Conservation (phyloP, 2,329 filamentous ascomycete genomes). For the Clarireedia homoeocarpa region DNA sequence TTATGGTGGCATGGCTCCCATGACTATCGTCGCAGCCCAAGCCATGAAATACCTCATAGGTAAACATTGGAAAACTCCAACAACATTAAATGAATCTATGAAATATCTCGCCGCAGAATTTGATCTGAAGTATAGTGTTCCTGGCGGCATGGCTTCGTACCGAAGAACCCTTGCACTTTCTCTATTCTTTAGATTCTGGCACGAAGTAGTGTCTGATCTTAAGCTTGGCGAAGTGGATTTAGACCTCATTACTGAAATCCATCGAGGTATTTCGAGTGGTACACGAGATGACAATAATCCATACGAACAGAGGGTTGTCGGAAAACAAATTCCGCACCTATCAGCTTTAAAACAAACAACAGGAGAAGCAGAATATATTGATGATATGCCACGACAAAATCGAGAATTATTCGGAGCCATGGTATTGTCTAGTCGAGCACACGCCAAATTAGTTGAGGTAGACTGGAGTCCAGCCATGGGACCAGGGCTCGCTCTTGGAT, state of each 20-base stretch:
- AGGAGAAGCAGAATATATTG: slow-evolving; percentile 89
- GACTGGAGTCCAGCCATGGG: slow-evolving; percentile 62
- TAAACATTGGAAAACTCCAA: slow-evolving; percentile 67
- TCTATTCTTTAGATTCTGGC: slow-evolving; percentile 95
- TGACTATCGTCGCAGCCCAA: slow-evolving; percentile 71
- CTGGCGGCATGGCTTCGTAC: slow-evolving; percentile 94
- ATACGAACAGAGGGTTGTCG: slow-evolving; percentile 74
- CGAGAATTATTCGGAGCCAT: slow-evolving; percentile 84
- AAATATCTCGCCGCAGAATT: slow-evolving; percentile 77
- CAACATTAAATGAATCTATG: slow-evolving; percentile 81
- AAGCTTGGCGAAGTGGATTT: slow-evolving; percentile 49
- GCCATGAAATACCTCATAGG: slow-evolving; percentile 66
- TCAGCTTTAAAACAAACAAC: slow-evolving; percentile 88
- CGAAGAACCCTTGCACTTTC: slow-evolving; percentile 78
- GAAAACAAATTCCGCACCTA: slow-evolving; percentile 74
- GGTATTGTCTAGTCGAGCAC: slow-evolving; percentile 78
- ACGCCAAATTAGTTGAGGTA: slow-evolving; percentile 73
- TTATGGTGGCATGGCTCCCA: slow-evolving; percentile 90
- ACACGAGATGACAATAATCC: slow-evolving; percentile 62
- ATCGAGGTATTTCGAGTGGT: slow-evolving; percentile 74
- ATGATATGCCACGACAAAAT: slow-evolving; percentile 77
- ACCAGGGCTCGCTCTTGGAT: slow-evolving; percentile 63
- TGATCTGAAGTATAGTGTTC: slow-evolving; percentile 76
- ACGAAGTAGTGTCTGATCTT: slow-evolving; percentile 66
- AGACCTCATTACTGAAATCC: slow-evolving; percentile 74